phyloP scores from a whole-genome alignment of 768 basidiomycete genomes.

The Psilocybe cyanescens region DNA sequence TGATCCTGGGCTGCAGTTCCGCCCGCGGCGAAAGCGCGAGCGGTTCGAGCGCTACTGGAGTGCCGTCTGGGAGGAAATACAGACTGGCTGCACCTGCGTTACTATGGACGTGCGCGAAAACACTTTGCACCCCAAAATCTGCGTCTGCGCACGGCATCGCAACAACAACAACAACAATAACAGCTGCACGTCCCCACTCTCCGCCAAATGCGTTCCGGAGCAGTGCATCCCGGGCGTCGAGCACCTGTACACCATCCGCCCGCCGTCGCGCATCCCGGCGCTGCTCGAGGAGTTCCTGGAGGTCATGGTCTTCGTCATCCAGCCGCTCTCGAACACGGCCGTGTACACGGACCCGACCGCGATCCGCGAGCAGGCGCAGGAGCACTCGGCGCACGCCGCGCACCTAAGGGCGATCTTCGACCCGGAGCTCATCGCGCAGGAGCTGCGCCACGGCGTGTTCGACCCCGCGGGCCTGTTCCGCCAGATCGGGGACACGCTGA shows the following conservation, averaged over 20 bases:
- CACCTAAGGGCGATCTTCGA: conserved; percentile 80
- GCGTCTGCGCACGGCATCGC: conserved; percentile 47
- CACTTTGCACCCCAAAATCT: conserved; percentile 54
- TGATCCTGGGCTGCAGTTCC: conserved; percentile 82
- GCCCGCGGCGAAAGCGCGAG: conserved; percentile 75
- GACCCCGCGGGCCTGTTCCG: conserved; percentile 80
- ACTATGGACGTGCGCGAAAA: conserved; percentile 63
- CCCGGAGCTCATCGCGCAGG: conserved; percentile 80
- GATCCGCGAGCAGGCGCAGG: conserved; percentile 61
- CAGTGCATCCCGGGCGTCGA: not conserved
- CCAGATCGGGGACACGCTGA: conserved; percentile 80
- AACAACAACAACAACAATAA: not conserved
- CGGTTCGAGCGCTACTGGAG: conserved; percentile 85
- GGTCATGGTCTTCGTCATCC: conserved; percentile 83
- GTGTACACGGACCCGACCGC: conserved; percentile 63
- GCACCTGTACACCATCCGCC: conserved; percentile 57
- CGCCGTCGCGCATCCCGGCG: conserved; percentile 71
- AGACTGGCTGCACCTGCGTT: conserved; percentile 82
- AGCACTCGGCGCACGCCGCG: conserved; percentile 64
- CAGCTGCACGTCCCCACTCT: not conserved
- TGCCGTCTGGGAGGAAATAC: conserved; percentile 77
- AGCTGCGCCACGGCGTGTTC: conserved; percentile 76
- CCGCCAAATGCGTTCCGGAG: not conserved
- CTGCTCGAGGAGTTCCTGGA: conserved; percentile 80
- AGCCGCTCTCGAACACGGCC: conserved; percentile 69